Conservation (phyloP, 768 basidiomycete species). For the Clathrus columnatus region DNA sequence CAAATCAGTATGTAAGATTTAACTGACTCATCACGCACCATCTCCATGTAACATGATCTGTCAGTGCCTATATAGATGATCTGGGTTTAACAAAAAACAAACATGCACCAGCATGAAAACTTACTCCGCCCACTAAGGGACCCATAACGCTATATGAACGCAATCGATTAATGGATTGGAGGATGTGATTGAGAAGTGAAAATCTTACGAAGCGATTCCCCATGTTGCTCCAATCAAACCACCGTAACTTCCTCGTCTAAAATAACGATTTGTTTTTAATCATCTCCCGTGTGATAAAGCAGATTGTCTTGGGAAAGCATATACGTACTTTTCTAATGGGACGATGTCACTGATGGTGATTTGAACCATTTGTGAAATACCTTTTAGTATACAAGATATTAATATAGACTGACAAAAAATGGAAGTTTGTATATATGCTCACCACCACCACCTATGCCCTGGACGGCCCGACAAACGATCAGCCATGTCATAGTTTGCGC, state of each 20-base stretch:
- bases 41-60: constrained; percentile 71
- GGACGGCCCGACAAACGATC: constrained; percentile 65
- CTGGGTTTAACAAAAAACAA: no score
- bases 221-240: constrained; percentile 74
- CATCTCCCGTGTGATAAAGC: neutral
- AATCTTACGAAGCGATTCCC: constrained; percentile 48
- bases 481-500: constrained; percentile 76
- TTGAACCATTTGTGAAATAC: constrained; percentile 38
- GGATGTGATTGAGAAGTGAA: neutral
- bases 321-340: constrained; percentile 59
- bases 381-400: no score
- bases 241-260: constrained; percentile 68
- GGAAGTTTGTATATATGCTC: no score
- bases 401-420: no score
- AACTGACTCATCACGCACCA: constrained; percentile 37
- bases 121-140: constrained; percentile 74
- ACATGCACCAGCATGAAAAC: constrained; percentile 19
- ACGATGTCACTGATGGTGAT: constrained; percentile 82
- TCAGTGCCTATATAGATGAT: constrained; percentile 52
- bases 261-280: neutral
- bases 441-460: constrained; percentile 79
- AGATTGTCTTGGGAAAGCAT: neutral
- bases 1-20: constrained; percentile 3
- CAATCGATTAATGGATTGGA: neutral
- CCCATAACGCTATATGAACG: constrained; percentile 50